These are phyloP conservation scores for Cinnamomum chago DNA, from an alignment of 164 flowering plant species.

Conservation along the genomic window DNA sequence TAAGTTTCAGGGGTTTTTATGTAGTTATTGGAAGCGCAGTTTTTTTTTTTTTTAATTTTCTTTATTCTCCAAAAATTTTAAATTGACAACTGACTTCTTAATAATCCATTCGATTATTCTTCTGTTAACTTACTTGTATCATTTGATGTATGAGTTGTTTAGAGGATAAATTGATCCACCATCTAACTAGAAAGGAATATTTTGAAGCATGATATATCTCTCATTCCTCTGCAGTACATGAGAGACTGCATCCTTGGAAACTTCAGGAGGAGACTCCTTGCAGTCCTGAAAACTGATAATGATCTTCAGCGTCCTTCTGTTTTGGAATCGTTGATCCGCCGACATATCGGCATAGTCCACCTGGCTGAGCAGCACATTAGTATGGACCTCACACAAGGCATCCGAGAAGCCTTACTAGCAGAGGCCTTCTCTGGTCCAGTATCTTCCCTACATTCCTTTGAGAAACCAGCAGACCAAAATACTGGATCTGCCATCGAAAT, in stretches of 20 bases:
- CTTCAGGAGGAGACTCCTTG: conserved; percentile 83
- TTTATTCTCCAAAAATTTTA: too few species aligned
- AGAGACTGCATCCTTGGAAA: conserved; percentile 96
- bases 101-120: too few species aligned
- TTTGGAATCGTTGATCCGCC: conserved; percentile 65
- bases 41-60: too few species aligned
- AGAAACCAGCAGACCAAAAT: conserved; percentile 59
- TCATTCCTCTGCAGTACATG: conserved; percentile 68
- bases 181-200: not conserved
- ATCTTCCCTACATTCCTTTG: conserved; percentile 77
- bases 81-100: too few species aligned
- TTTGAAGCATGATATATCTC: conserved; percentile 5
- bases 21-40: too few species aligned
- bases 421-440: conserved; percentile 92
- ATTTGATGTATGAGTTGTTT: not conserved
- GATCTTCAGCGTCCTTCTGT: conserved; percentile 94
- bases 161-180: not conserved
- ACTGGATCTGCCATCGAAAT: conserved; percentile 77
- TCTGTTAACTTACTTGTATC: too few species aligned
- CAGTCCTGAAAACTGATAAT: conserved; percentile 73
- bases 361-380: conserved; percentile 95
- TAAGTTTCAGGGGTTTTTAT: too few species aligned
- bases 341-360: conserved; percentile 78
- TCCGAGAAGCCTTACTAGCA: conserved; percentile 73
- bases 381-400: conserved; percentile 94